These are phyloP conservation scores for Fagus crenata DNA, from an alignment of 306 rosid species.

Conservation along the genomic window DNA sequence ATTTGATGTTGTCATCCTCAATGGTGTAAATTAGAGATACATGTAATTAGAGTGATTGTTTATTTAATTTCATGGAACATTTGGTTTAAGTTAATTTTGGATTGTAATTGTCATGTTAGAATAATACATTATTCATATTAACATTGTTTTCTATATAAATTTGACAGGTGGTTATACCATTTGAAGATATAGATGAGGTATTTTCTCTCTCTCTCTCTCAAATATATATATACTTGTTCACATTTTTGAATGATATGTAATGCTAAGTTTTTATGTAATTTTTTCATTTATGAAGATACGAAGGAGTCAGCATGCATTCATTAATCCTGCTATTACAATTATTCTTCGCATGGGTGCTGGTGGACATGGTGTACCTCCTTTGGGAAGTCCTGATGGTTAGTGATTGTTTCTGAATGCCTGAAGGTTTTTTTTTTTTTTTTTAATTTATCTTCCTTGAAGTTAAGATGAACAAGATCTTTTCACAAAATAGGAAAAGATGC, in stretches of 20 bases:
- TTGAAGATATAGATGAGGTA: conserved; percentile 93
- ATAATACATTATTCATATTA: background rate
- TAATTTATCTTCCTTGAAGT: background rate
- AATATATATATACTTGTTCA: background rate
- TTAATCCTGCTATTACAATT: conserved; percentile 94
- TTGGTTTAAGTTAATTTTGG: conserved; percentile 7
- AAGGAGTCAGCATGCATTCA: conserved; percentile 96
- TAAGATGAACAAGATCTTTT: background rate
- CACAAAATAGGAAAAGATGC: background rate
- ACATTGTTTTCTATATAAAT: conserved; percentile 22
- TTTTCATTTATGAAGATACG: conserved; percentile 61
- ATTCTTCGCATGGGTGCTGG: conserved; percentile 98
- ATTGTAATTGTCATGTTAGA: background rate
- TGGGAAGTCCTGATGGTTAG: conserved; percentile 99
- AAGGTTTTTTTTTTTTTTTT: background rate
- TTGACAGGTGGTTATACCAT: conserved; percentile 77
- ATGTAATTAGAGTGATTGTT: too few relatives aligned
- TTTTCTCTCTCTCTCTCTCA: conserved; percentile 22
- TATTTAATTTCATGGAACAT: too few relatives aligned
- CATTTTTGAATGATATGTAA: conserved; percentile 22
- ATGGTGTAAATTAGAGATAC: too few relatives aligned
- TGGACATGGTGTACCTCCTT: conserved; percentile 98
- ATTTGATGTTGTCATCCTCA: too few relatives aligned
- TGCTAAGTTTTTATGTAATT: conserved; percentile 14
- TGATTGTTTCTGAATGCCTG: conserved; percentile 30